phyloP scores from a whole-genome alignment of 345 rosid species.

The Ricinus communis region DNA sequence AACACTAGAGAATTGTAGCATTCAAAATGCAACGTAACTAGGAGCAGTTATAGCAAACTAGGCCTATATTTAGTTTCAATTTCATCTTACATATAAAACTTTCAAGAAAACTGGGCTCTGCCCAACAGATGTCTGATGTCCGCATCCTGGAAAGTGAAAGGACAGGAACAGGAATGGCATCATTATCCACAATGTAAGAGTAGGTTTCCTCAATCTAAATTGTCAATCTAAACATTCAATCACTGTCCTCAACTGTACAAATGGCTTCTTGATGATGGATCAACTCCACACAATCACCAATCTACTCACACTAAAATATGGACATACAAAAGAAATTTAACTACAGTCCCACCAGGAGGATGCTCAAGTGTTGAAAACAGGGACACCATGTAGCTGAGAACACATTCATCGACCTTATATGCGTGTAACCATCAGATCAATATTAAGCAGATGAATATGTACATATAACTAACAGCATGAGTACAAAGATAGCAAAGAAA shows the following conservation, averaged over 20 bases:
- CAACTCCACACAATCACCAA: constrained; percentile 9
- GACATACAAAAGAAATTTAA: constrained; percentile 10
- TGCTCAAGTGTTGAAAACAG: not conserved
- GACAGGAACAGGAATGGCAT: constrained; percentile 1
- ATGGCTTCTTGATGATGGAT: constrained; percentile 13
- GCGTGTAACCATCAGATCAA: constrained; percentile 5
- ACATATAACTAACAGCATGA: not conserved
- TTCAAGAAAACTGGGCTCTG: not conserved
- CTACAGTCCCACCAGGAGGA: not conserved
- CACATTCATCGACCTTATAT: constrained; percentile 36
- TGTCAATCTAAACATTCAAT: not conserved
- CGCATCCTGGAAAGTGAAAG: constrained; percentile 8
- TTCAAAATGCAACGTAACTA: not conserved
- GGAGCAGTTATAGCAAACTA: not conserved
- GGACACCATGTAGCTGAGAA: constrained; percentile 3
- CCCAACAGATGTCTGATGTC: constrained; percentile 2
- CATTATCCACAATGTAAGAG: not conserved
- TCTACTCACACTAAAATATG: constrained; percentile 5
- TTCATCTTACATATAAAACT: not conserved
- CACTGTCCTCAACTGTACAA: constrained; percentile 12
- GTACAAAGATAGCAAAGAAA: not conserved
- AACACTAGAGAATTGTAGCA: not conserved
- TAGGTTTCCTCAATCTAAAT: not conserved
- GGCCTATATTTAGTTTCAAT: not conserved
- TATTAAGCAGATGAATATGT: constrained; percentile 4